Base-by-base conservation (phyloP, 371 early-diverging fungal genomes). In the Nosema granulosis region DNA sequence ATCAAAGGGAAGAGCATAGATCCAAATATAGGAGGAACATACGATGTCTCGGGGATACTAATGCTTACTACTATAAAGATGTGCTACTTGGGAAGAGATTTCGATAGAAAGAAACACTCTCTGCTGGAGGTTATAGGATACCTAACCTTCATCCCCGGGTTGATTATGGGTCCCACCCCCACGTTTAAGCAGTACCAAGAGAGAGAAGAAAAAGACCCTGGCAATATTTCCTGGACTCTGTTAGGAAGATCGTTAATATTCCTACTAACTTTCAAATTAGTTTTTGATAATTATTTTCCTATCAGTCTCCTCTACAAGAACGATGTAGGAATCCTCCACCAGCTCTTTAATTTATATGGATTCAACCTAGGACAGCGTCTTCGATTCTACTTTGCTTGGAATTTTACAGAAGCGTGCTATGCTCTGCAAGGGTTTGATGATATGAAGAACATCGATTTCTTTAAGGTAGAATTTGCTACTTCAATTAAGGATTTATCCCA, bases 321-420 rank as follows among this genome's bases (percentile, higher is more conserved):
- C 4, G 32, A 59, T 31, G 32, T 59, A 31, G 18, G 12, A 13
- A 26, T 59, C 2, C 9, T 28, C 12, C 3, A 12, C 18, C 26
- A 22, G 32, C 32, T 63, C 3, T 32, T 73, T 31, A 59, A 59
- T 31, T 18, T 79, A n/a, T 75, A 76, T 32, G 35, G 75, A 18
- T 77, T 62, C 29, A 74, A 69, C 35, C 32, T 80, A 1, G 69
- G 71, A 31, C 49, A 38, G 29, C 68, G 80, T 37, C 31, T 29
- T 67, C 71, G 76, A 67, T 82, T 68, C 61, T 78, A 82, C 50
- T 80, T 82, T 62, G 76, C 52, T 18, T 82, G 82, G 82, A 18
- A 62, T 59, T 79, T 74, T 57, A 51, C 82, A 31, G 35, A 79
- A 58, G 62, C 50, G 6, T 77, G 77, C 63, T 80, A 50, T 43